Conservation (phyloP, 208 protist genomes). For the Leishmania arabica region DNA sequence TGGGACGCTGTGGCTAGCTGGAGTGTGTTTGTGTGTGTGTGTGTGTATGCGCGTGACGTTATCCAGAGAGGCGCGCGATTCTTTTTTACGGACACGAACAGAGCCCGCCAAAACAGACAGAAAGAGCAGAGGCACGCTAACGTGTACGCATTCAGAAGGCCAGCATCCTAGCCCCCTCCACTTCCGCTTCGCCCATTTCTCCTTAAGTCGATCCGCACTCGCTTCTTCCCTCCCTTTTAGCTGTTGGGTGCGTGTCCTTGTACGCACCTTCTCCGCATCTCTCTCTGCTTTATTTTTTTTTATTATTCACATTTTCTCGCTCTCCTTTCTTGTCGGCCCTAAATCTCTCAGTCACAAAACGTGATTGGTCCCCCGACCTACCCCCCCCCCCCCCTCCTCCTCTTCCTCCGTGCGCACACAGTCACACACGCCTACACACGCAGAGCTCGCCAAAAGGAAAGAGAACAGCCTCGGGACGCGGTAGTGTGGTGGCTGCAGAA, state of each 20-base stretch:
- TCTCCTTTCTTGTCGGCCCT: not conserved
- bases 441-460: not conserved
- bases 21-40: not conserved
- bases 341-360: constrained; percentile 1
- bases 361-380: not conserved
- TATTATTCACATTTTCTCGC: not conserved
- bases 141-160: not conserved
- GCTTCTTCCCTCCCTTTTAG: not conserved
- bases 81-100: not conserved
- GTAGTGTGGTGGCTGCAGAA: not conserved
- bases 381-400: not conserved
- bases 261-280: not conserved
- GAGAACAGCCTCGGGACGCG: not conserved
- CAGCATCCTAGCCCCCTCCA: not conserved
- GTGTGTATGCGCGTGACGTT: not conserved
- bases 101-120: not conserved
- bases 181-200: not conserved
- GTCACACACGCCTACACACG: constrained; percentile 6
- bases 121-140: not conserved
- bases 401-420: not conserved
- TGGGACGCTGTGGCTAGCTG: not conserved
- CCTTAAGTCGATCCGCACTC: not conserved
- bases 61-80: not conserved
- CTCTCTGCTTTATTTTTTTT: not conserved
- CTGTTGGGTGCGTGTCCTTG: not conserved